These are phyloP conservation scores for Crithidia fasciculata DNA, from an alignment of 208 protist genomes.

Conservation along the genomic window DNA sequence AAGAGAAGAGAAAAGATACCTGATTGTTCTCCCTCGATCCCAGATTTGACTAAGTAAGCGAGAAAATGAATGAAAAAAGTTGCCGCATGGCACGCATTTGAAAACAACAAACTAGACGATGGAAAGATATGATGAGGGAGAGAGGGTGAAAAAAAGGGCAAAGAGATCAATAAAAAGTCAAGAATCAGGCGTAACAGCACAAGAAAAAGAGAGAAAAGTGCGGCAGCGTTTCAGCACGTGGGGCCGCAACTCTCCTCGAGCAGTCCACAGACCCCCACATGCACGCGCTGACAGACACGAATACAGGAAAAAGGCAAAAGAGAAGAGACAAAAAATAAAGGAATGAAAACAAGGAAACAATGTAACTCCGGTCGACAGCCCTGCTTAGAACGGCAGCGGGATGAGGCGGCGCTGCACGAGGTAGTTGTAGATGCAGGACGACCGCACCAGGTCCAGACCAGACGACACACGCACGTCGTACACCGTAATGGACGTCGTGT, in stretches of 20 bases:
- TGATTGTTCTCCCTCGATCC: too few species aligned
- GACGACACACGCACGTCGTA: conserved; percentile 88
- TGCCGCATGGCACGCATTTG: conserved; percentile 6
- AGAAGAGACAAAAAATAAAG: conserved; percentile 20
- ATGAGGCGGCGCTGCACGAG: conserved; percentile 70
- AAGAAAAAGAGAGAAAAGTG: not conserved
- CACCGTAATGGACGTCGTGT: conserved; percentile 70
- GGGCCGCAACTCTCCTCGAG: too few species aligned
- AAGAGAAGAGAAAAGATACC: conserved; percentile 7
- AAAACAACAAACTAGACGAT: not conserved
- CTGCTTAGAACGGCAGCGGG: conserved; percentile 46
- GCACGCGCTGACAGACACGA: too few species aligned
- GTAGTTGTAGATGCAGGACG: conserved; percentile 76
- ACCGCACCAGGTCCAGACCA: conserved; percentile 81
- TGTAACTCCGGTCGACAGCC: not conserved
- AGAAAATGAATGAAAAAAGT: too few species aligned
- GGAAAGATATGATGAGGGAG: not conserved
- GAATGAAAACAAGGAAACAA: not conserved
- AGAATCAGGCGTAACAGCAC: not conserved
- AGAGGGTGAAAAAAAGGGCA: conserved; percentile 3
- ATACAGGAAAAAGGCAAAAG: too few species aligned
- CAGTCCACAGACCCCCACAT: too few species aligned
- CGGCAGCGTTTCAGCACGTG: too few species aligned
- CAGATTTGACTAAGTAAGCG: too few species aligned
- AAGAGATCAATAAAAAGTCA: not conserved